Conservation (phyloP, 176 grass and related monocot genomes). For the Aechmea fasciata region DNA sequence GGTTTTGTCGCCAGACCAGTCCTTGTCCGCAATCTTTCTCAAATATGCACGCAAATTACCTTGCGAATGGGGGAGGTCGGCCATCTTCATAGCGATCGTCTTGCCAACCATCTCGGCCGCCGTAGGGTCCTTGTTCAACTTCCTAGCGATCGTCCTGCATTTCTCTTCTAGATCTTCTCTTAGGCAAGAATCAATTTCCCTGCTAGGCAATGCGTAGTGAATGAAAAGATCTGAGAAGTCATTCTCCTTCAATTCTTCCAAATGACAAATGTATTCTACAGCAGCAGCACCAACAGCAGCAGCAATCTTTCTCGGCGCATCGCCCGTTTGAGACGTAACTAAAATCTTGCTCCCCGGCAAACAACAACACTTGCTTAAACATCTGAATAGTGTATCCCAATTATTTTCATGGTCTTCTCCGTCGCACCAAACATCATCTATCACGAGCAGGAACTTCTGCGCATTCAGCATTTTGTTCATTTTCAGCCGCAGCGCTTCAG, state of each 20-base stretch:
- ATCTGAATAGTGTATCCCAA: neutral
- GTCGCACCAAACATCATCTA: conserved; percentile 30
- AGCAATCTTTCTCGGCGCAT: neutral
- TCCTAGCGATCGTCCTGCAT: neutral
- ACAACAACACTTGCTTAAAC: neutral
- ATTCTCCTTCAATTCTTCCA: neutral
- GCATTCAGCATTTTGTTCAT: neutral
- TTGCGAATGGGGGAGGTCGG: too few relatives aligned
- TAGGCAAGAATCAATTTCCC: neutral
- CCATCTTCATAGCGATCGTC: too few relatives aligned
- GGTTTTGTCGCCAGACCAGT: neutral
- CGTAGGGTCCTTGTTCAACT: neutral
- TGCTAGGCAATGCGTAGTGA: neutral
- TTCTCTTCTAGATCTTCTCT: neutral
- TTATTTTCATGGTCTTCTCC: neutral
- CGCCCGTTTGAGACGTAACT: neutral
- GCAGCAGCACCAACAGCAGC: too few relatives aligned
- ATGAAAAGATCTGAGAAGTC: neutral
- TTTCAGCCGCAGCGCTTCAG: neutral
- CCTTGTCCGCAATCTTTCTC: too few relatives aligned
- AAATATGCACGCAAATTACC: too few relatives aligned
- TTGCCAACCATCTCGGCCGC: too few relatives aligned
- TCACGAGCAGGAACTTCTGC: conserved; percentile 6
- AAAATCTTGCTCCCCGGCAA: neutral
- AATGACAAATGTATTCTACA: neutral